A percentile compares a stretch with the other conserved stretches of the same genome.
Evolutionary conservation across 2,329 filamentous ascomycete species (phyloP).

Genomic region (Xylaria sp.): DNA sequence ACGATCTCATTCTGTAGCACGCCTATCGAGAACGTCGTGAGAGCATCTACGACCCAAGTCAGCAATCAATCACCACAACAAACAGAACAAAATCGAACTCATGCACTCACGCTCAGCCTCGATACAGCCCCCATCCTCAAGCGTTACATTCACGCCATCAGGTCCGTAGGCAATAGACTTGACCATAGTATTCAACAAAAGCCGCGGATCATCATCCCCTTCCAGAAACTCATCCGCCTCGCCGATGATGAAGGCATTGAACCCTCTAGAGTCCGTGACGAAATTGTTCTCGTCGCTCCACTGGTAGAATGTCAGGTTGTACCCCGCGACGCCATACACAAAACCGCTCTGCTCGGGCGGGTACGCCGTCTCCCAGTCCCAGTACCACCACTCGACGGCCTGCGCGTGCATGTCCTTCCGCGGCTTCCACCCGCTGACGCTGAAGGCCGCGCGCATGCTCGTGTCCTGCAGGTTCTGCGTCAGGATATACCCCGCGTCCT

Average conservation of each 20-base stretch:
- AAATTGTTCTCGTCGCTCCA: conserved; percentile 67
- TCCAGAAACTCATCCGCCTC: conserved; percentile 65
- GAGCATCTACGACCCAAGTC: conserved; percentile 51
- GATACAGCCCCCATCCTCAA: conserved; percentile 53
- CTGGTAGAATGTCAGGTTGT: conserved; percentile 67
- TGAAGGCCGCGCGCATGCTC: conserved; percentile 63
- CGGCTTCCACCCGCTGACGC: conserved; percentile 67
- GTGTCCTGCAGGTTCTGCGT: conserved; percentile 65
- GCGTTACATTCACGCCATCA: conserved; percentile 58
- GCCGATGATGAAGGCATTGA: conserved; percentile 60
- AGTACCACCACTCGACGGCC: conserved; percentile 64
- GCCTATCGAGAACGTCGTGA: conserved; percentile 71
- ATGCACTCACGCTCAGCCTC: conserved; percentile 37
- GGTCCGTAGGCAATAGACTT: conserved; percentile 59
- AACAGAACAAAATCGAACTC: not conserved
- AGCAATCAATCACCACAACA: conserved; percentile 24
- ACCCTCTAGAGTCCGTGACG: conserved; percentile 66
- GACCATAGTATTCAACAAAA: conserved; percentile 64
- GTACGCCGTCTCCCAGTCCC: conserved; percentile 61
- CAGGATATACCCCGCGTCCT: conserved; percentile 63
- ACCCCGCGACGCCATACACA: conserved; percentile 59
- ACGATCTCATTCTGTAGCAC: conserved; percentile 68
- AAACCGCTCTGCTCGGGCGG: conserved; percentile 62
- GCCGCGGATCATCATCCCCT: conserved; percentile 57
- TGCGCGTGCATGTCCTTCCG: conserved; percentile 59